Base-by-base conservation (phyloP, 352 stramenopile genomes). In the Globisporangium camurandrum region DNA sequence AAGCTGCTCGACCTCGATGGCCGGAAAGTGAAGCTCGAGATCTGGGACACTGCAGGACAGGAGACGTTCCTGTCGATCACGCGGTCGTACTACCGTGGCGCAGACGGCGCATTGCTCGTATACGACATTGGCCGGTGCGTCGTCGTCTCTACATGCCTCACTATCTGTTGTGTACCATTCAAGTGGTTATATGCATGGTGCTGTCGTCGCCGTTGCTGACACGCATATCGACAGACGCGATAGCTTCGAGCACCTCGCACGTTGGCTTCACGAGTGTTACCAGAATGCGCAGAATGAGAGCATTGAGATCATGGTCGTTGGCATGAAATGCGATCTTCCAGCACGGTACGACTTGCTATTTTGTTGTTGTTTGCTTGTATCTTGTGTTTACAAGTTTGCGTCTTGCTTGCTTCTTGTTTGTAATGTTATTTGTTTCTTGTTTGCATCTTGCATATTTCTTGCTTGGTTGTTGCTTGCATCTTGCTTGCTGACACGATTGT, bases 41-140 rank as follows among this genome's bases (percentile, higher is more conserved):
- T 96, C 38, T 96, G 87, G 87, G 87, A 96, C 56, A 96, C 87
- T 1, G 87, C 87, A 16, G 87, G 86, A 3, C 86, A 95, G 58
- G 87, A 96, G 51, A 89, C 79, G 0, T 96, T 95, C 58, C 65
- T 93, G 12, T 89, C 80, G 27, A 93, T 96, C 51, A 96, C 86
- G 36, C 68, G 81, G 20, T 91, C 69, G 46, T 96, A 96, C 58
- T 96, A 95, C 49, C 73, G 86, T 7, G 84, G 84, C 31, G 82
- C 84, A 7, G 84, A 96, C 46, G 87, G 84, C 24, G 88, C 85
- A 14, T 38, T 96, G 48, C 64, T 96, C 3, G 86, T 96, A 31
- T 96, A 91, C 62, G 87, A 96, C 59, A 86, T 96, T 54, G 60
- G 64, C 10, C 59, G 65, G 42, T 69, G 51, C 38, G 55, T 57